Evolutionary conservation across 2,329 filamentous ascomycete genomes (phyloP), one percentile per base, ranked within the genome.

Genomic region (Trichoderma afroharzianum): DNA sequence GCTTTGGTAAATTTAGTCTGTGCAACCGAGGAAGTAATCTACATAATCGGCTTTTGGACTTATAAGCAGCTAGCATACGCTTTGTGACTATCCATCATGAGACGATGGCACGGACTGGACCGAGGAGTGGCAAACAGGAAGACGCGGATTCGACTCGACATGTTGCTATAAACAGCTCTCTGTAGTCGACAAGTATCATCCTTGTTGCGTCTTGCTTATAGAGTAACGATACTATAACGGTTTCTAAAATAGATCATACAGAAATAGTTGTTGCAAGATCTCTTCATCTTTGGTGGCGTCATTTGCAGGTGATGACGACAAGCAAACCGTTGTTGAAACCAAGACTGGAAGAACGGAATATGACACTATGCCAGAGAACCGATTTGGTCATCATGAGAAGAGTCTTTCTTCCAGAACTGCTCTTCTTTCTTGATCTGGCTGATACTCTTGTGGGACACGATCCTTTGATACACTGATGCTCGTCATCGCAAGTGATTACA

Each of bases 21-120:
- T 21, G n/a, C n/a, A 6, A 24, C 4, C 3, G n/a, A 47, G 43
- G 14, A 6, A 24, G 47, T 50, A 12, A 21, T 50, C 2, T 14
- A 6, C 11, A 3, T 50, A 4, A 50, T 21, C 1, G 11, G 11
- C 14, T 4, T 50, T 6, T 6, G 3, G 6, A 12, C 11, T 2
- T 24, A 21, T 12, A 0, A 2, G 47, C n/a, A 21, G 0, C 9
- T 6, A 2, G n/a, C n/a, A 0, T 21, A 14, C 2, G 1, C 9
- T 3, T 14, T 11, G 9, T 50, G 2, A 12, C 6, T 24, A 50
- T 11, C n/a, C n/a, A 6, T 50, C n/a, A 12, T 50, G 47, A 21
- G 9, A 21, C 9, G 11, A 12, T 24, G 9, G 6, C n/a, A 21
- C 1, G 47, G n/a, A 50, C n/a, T 50, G 11, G 4, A 6, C 5